Conservation (phyloP, 352 stramenopile species). For the Globisporangium paddicum region DNA sequence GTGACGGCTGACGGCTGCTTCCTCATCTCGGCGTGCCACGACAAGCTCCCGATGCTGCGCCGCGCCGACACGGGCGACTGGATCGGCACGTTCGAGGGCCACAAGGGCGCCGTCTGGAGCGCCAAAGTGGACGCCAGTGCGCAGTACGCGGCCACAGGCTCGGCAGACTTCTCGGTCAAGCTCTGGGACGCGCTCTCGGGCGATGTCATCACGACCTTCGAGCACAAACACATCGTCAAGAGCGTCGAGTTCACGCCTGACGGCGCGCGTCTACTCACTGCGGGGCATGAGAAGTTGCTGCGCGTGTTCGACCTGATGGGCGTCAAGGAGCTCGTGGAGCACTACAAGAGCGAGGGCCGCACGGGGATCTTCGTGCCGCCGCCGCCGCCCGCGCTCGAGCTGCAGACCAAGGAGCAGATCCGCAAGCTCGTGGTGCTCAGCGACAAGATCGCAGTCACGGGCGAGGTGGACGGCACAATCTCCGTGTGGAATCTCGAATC, state of each 20-base stretch:
- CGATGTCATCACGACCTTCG: slow-evolving; percentile 88
- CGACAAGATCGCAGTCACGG: slow-evolving; percentile 47
- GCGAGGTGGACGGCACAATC: slow-evolving; percentile 71
- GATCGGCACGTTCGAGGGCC: slow-evolving; percentile 97
- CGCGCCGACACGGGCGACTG: slow-evolving; percentile 86
- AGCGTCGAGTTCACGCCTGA: slow-evolving; percentile 91
- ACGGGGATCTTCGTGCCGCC: slow-evolving; percentile 58
- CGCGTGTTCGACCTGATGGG: slow-evolving; percentile 87
- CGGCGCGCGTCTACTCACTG: slow-evolving; percentile 84
- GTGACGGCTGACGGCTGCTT: slow-evolving; percentile 49
- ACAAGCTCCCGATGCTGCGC: slow-evolving; percentile 88
- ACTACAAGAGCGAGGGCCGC: slow-evolving; percentile 50
- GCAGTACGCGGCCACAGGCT: slow-evolving; percentile 86
- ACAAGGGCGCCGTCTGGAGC: slow-evolving; percentile 95
- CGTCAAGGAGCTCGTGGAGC: slow-evolving; percentile 58
- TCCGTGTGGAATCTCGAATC: slow-evolving; percentile 64
- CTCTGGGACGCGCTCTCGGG: slow-evolving; percentile 97
- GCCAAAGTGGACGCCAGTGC: slow-evolving; percentile 86
- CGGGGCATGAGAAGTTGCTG: slow-evolving; percentile 93
- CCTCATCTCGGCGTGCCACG: slow-evolving; percentile 80
- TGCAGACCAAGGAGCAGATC: slow-evolving; percentile 65
- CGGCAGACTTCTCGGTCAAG: slow-evolving; percentile 94
- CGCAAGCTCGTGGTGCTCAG: slow-evolving; percentile 72
- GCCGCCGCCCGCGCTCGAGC: slow-evolving; percentile 39
- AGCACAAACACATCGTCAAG: slow-evolving; percentile 98